Base-by-base conservation (phyloP, 1,284 basidiomycete species). In the Macrocybe sp. region DNA sequence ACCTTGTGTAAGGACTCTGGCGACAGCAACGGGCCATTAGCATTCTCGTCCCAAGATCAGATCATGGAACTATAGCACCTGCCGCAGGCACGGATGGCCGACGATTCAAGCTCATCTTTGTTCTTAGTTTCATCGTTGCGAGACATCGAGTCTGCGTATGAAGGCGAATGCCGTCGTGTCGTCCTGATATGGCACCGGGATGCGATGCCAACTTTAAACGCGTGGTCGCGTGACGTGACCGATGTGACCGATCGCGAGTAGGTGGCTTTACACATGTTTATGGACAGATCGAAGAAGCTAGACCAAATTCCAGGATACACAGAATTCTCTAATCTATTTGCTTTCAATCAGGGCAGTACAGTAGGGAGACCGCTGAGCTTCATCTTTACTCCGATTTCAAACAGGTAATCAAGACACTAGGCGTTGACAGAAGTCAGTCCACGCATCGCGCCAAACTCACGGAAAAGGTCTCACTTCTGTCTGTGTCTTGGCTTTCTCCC, bases 401-500 rank as follows among this genome's bases (percentile, higher is more conserved):
- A 90, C 8, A 92, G 72, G 63, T 92, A 92, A 63, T 93, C 90
- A 36, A 92, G 74, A 63, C 90, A 93, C 80, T 88, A 46, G 8
- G 37, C 39, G 12, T 39, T 29, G 22, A 9, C 41, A 43, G 40
- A 47, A 47, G 50, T 22, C 22, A 22, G 22, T 22, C 22, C 22
- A 22, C 22, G 22, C 7, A 46, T 47, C 46, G 28, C 14, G 43
- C 14, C 41, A 28, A 37, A 38, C 35, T 22, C 44, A 43, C 31
- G 12, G 44, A 22, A 36, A n/a, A 29, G 16, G 44, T 10, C 10
- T 29, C 30, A 79, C 82, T 71, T 91, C 89, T 1, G 88, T 82
- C 60, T 92, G 89, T 0, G 87, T 88, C 68, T 92, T 92, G n/a
- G 90, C 89, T 60, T 85, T 88, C 63, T 91, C 81, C 88, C 89